Conservation (phyloP, 768 basidiomycete species). For the Suillus alpinus region DNA sequence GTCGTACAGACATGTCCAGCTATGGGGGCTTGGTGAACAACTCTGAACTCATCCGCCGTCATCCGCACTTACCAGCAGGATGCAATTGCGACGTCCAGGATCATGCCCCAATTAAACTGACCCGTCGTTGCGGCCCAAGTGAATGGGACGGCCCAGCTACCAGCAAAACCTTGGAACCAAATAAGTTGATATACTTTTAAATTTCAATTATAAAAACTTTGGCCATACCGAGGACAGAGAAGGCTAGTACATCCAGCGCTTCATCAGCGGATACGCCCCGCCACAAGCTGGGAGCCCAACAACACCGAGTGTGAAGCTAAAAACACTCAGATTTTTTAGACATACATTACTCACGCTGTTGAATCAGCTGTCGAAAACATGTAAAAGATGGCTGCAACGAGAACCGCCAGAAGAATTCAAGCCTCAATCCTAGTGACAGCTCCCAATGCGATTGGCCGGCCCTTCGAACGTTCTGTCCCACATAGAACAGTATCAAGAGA, state of each 20-base stretch:
- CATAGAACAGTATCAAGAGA: not conserved
- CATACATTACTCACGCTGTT: not conserved
- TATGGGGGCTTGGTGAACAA: not conserved
- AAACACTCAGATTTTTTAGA: not conserved
- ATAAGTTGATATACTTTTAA: too few species aligned
- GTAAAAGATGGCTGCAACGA: not conserved
- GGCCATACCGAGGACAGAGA: slow-evolving; percentile 24
- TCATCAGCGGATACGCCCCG: slow-evolving; percentile 21
- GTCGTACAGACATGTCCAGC: not conserved
- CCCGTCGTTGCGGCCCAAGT: not conserved
- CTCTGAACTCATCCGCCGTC: not conserved
- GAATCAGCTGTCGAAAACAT: not conserved
- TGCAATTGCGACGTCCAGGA: not conserved
- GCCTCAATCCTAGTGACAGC: not conserved
- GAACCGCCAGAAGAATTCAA: not conserved
- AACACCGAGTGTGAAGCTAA: not conserved
- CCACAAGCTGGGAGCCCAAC: not conserved
- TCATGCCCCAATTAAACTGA: not conserved
- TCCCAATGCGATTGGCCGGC: not conserved
- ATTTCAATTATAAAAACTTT: too few species aligned
- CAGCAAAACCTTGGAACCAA: not conserved
- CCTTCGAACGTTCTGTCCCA: not conserved
- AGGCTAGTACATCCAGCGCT: slow-evolving; percentile 26
- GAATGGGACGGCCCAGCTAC: not conserved
- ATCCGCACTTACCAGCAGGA: not conserved